Conservation (phyloP, 768 basidiomycete species). For the Suillus spraguei region DNA sequence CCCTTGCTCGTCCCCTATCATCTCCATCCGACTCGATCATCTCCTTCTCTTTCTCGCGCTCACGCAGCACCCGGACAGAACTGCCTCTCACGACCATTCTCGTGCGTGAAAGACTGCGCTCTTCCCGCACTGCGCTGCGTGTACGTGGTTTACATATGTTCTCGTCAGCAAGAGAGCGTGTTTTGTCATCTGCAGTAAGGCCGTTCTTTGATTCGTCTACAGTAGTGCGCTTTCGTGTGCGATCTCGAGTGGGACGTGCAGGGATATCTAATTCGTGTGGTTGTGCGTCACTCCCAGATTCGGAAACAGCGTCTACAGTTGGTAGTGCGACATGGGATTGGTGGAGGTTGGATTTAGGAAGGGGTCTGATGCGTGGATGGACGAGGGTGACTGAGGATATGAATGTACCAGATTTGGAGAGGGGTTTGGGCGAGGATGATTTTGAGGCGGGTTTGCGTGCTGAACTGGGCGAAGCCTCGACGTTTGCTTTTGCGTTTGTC, state of each 20-base stretch:
- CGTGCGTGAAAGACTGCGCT: constrained; percentile 7
- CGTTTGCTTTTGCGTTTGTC: background rate
- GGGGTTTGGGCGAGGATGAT: constrained; percentile 15
- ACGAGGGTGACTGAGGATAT: background rate
- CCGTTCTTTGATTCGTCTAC: constrained; percentile 22
- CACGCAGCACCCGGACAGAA: constrained; percentile 4
- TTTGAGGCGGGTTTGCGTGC: constrained; percentile 16
- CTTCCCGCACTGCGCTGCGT: constrained; percentile 5
- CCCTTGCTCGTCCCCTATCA: constrained; percentile 15
- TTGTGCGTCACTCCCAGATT: constrained; percentile 27
- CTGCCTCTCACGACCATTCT: constrained; percentile 4
- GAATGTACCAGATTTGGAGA: constrained; percentile 12
- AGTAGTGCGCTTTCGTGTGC: constrained; percentile 21
- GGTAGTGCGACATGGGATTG: constrained; percentile 13
- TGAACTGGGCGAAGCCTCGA: constrained; percentile 14
- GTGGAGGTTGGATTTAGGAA: constrained; percentile 3
- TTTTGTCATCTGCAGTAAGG: constrained; percentile 24
- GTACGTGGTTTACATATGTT: constrained; percentile 21
- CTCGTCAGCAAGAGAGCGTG: constrained; percentile 25
- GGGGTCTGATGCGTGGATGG: constrained; percentile 12
- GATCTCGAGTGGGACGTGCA: constrained; percentile 26
- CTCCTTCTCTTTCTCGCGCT: constrained; percentile 13
- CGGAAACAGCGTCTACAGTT: constrained; percentile 19
- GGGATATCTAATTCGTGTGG: background rate
- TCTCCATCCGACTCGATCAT: constrained; percentile 15